Evolutionary conservation across 441 rosid genomes (phyloP), one percentile per base, ranked within the genome.

Genomic region (Arabidopsis lyrata): DNA sequence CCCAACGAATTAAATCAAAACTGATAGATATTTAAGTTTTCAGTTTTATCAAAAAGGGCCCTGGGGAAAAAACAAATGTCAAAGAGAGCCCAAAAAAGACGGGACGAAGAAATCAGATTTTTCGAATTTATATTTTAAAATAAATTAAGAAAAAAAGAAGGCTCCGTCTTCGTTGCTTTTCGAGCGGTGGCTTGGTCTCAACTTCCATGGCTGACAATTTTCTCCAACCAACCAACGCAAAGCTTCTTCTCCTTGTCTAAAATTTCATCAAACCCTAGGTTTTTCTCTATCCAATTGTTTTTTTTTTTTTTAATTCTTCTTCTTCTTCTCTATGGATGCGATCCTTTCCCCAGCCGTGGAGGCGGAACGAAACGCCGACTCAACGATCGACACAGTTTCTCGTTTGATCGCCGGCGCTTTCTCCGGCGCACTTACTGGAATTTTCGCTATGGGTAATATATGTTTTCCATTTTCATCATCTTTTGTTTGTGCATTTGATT

Each of bases 361-460:
- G 55, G 68, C 80, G 41, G 82, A 80, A 55, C 79, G 70, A 45
- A 68, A 65, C 62, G 59, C 75, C 50, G 73, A 56, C 42, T 63
- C 81, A 45, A 76, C 79, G 69, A 80, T 82, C 72, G 83, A 82
- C 56, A 49, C 62, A 42, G 78, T 83, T 14, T 92, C 87, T 52
- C 77, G 86, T 22, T 70, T 86, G 63, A 71, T 85, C 49, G 38
- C 88, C 72, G 86, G 85, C 31, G 88, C 82, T 64, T 68, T 89
- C 49, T 85, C 91, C 38, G 90, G 88, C 1, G 85, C 90, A 69
- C 86, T 89, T 20, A 84, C 91, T 1, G 90, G 93, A 3, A 54
- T 89, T 72, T 86, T 92, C 54, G 95, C 92, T 56, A 79, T 90
- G 41, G 89, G 97, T 91, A 53, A 66, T 56, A 4, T 7, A 47